Percentiles rank a stretch among this genome's conserved stretches.
Evolutionary conservation across 2,329 filamentous ascomycete genomes (phyloP).

Genomic region (Sporothrix euskadiensis): DNA sequence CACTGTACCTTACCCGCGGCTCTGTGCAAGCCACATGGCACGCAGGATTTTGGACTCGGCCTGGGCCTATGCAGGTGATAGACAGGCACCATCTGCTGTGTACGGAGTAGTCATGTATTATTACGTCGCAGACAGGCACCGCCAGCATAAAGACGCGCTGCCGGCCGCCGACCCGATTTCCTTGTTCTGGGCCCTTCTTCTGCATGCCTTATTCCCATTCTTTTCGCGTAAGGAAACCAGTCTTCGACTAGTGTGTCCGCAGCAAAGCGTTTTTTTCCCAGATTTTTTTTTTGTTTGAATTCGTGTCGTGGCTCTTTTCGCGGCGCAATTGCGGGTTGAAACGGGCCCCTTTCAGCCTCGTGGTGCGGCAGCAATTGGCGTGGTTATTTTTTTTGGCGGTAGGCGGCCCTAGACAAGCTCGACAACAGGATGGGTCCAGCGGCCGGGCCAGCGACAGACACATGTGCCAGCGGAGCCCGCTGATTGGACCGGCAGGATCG

Average conservation of each 20-base stretch:
- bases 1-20: neutral
- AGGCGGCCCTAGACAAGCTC: neutral
- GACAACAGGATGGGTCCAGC: neutral
- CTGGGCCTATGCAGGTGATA: slow-evolving; percentile 6
- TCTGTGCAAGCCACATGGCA: neutral
- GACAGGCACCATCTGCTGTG: neutral
- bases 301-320: neutral
- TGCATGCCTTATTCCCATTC: neutral
- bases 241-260: neutral
- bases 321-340: slow-evolving; percentile 18
- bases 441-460: slow-evolving; percentile 8
- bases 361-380: slow-evolving; percentile 17
- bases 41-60: neutral
- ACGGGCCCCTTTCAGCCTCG: slow-evolving; percentile 26
- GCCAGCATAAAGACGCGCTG: neutral
- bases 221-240: neutral
- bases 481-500: slow-evolving; percentile 26
- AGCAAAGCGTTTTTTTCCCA: neutral
- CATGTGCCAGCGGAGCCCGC: slow-evolving; percentile 23
- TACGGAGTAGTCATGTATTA: neutral
- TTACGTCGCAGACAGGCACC: neutral
- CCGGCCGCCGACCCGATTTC: slow-evolving; percentile 1
- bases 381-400: neutral
- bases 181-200: neutral
- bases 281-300: neutral